Base-by-base conservation (phyloP, 1,139 yeast genomes). In the Yamadazyma sp. region DNA sequence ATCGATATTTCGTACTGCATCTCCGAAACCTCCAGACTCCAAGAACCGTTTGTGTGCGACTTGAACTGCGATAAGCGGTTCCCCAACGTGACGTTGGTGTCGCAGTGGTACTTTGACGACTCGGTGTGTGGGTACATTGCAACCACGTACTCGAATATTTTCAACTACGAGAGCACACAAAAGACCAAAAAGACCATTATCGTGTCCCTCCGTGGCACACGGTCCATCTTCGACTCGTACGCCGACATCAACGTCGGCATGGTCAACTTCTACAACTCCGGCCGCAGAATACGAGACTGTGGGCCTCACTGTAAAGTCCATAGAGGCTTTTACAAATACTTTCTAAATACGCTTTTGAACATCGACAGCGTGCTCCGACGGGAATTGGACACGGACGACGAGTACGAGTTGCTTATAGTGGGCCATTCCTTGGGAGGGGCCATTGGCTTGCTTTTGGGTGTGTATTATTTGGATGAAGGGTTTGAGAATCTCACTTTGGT, bases 371-470 rank as follows among this genome's bases (percentile, higher is more conserved):
- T 51, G 3, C 37, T 73, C 12, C 56, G 54, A 9, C 29, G 44
- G 5, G 68, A 64, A 38, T 47, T 66, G 13, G 42, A 46, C 1
- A 33, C 42, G 2, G 43, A 41, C 11, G 60, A 61, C 6, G 53
- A 61, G 32, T 65, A 65, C 38, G 67, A 68, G 42, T 44, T 76
- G 2, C 35, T 60, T 1, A 56, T 76, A 6, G 50, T 73, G 47
- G 81, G 81, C 1, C 81, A 76, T 47, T 75, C 80, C 0, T 46
- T 75, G 45, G 81, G 81, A 1, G 81, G 80, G 6, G 67, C 78
- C 2, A 60, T 75, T 8, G 71, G 73, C 0, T 47, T 70, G 3
- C 49, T 76, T 1, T 46, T 73, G 11, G 67, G 70, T 0, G 51
- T 73, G 16, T 67, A 67, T 40, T 62, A 64, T 34, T 50, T 64